A percentile compares a stretch with the other conserved stretches of the same genome.
Evolutionary conservation across 371 early-diverging fungal species (phyloP).

Genomic region (Zopfochytrium polystomum): DNA sequence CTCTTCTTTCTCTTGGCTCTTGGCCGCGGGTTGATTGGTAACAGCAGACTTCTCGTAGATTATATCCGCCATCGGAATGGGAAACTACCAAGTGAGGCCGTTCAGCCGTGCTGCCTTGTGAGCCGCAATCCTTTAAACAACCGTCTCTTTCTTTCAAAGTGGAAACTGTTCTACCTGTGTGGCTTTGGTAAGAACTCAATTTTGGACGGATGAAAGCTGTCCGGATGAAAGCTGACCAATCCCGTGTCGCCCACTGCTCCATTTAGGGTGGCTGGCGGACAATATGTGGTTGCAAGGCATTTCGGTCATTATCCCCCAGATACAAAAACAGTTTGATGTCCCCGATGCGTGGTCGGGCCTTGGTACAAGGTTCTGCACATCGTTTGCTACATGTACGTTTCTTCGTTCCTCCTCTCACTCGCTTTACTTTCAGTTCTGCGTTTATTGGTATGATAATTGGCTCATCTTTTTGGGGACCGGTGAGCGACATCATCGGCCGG

Average conservation of each 20-base stretch:
- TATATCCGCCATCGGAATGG: constrained; percentile 22
- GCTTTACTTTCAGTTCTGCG: constrained; percentile 64
- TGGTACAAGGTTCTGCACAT: constrained; percentile 44
- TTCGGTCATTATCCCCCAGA: constrained; percentile 63
- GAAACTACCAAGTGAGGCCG: too few relatives aligned
- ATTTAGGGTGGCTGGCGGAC: constrained; percentile 80
- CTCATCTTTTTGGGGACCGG: constrained; percentile 76
- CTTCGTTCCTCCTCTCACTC: too few relatives aligned
- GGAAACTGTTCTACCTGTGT: constrained; percentile 48
- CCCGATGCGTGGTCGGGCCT: constrained; percentile 16
- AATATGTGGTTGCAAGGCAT: constrained; percentile 71
- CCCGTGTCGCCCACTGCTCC: not conserved
- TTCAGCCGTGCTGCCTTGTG: too few relatives aligned
- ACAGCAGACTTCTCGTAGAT: not conserved
- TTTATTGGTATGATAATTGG: constrained; percentile 82
- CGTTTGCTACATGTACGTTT: constrained; percentile 13
- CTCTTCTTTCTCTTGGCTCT: too few relatives aligned
- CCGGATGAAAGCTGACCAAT: not conserved
- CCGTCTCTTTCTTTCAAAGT: too few relatives aligned
- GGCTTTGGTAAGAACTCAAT: too few relatives aligned
- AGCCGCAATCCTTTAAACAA: too few relatives aligned
- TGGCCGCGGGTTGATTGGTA: too few relatives aligned
- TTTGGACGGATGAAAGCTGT: constrained; percentile 50
- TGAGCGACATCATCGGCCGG: constrained; percentile 74
- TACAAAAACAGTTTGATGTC: constrained; percentile 51